phyloP scores from a whole-genome alignment of 2,329 filamentous ascomycete genomes.

The Aureobasidium subglaciale region DNA sequence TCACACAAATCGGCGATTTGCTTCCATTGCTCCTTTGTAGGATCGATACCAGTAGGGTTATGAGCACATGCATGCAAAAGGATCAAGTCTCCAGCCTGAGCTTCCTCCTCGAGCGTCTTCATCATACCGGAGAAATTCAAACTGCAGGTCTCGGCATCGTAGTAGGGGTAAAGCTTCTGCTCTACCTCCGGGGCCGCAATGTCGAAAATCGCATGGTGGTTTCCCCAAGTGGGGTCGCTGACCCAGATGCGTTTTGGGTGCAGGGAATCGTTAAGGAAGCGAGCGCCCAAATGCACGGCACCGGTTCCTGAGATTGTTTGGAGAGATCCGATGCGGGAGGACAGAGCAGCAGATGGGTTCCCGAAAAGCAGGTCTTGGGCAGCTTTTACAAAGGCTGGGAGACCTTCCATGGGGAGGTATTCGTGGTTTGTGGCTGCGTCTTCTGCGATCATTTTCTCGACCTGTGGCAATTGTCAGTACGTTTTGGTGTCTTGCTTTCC shows the following conservation, averaged over 20 bases:
- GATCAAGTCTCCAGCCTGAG: constrained; percentile 28
- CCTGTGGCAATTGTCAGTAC: constrained; percentile 77
- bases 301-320: constrained; percentile 94
- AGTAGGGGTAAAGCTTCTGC: constrained; percentile 24
- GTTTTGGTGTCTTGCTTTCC: too few relatives aligned
- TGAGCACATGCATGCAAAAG: constrained; percentile 33
- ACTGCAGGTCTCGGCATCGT: constrained; percentile 19
- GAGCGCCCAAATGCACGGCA: constrained; percentile 78
- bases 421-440: constrained; percentile 51
- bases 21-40: constrained; percentile 30
- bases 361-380: constrained; percentile 27
- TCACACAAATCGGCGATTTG: constrained; percentile 27
- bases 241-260: constrained; percentile 28
- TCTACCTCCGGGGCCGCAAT: constrained; percentile 20
- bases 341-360: constrained; percentile 17
- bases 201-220: constrained; percentile 30
- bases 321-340: constrained; percentile 35
- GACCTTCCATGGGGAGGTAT: constrained; percentile 86
- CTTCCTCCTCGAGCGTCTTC: constrained; percentile 21
- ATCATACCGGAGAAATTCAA: constrained; percentile 30
- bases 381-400: constrained; percentile 55
- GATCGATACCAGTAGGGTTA: constrained; percentile 35
- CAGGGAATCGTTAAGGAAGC: constrained; percentile 86
- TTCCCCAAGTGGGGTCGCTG: constrained; percentile 28
- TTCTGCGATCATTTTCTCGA: constrained; percentile 64